Percentiles rank a stretch among this genome's conserved stretches.
Evolutionary conservation across 2,329 filamentous ascomycete species (phyloP).

Genomic region (Ascomycota sp.): DNA sequence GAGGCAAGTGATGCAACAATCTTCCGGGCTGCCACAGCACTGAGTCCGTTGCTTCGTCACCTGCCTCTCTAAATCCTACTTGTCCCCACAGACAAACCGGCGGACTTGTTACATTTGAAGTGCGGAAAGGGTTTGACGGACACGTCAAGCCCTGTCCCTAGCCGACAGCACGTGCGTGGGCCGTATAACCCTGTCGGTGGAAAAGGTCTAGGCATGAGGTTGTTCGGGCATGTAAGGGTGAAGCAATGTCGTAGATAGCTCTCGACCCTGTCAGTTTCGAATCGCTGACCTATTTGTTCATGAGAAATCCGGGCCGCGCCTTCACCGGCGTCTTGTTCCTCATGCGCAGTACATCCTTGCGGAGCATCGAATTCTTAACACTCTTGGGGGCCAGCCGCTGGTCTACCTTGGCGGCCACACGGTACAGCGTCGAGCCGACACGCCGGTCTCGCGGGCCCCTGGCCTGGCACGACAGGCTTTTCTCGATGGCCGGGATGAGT

Average conservation of each 20-base stretch:
- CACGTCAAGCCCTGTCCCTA: too few relatives aligned
- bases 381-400: slow-evolving; percentile 26
- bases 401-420: slow-evolving; percentile 25
- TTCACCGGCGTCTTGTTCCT: slow-evolving; percentile 21
- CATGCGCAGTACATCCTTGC: slow-evolving; percentile 23
- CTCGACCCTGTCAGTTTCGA: neutral
- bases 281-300: slow-evolving; percentile 3
- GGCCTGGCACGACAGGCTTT: slow-evolving; percentile 15
- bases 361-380: slow-evolving; percentile 19
- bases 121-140: too few relatives aligned
- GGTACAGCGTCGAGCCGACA: slow-evolving; percentile 32
- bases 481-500: slow-evolving; percentile 21
- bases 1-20: too few relatives aligned
- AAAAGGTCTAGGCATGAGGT: too few relatives aligned
- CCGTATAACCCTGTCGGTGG: too few relatives aligned
- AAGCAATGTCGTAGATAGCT: too few relatives aligned
- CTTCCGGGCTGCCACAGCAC: too few relatives aligned
- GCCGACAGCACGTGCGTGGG: too few relatives aligned
- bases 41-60: too few relatives aligned
- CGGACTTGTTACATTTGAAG: too few relatives aligned
- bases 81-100: too few relatives aligned
- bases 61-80: too few relatives aligned
- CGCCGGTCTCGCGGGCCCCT: slow-evolving; percentile 23
- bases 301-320: slow-evolving; percentile 21
- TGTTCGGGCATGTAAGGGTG: neutral